Evolutionary conservation across 2,329 filamentous ascomycete genomes (phyloP), one percentile per base, ranked within the genome.

Genomic region (Metarhizium robertsii): DNA sequence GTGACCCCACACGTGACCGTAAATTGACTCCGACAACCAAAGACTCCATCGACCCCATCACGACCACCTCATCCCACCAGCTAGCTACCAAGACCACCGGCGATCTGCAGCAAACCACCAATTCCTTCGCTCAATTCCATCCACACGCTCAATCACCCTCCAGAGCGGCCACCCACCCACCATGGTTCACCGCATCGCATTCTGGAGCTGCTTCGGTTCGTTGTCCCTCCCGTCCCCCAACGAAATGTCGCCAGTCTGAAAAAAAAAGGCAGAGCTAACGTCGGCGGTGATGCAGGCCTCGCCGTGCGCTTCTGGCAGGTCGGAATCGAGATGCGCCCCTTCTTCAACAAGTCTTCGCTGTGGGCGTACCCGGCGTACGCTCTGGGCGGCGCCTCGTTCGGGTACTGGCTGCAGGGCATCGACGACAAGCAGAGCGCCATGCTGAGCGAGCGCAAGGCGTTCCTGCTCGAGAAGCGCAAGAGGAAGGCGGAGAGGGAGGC

Each of bases 251-350:
- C 25, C 43, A 25, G 8, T 5, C n/a, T 18, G 4, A 3, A 20
- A 16, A 46, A n/a, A 13, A 18, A 16, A 16, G 1, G 14, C 11
- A 16, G 18, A 6, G 50, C 43, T 52, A 14, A 40, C 18, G 16
- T 36, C 10, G 6, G 16, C 1, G 14, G 5, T 7, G 5, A 32
- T 52, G 57, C 65, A 99, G 94, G 94, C 79, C 76, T 96, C 66
- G 91, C 88, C 69, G 87, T 92, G 69, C 89, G 92, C 66, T 83
- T 94, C 74, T 96, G 92, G 90, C 94, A 97, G 75, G 86, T 99
- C 71, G 94, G 92, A 68, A 94, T 99, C 71, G 91, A 99, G 78
- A 96, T 95, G 91, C 90, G 92, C 60, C 94, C 92, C 53, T 86
- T 96, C 73, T 90, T 97, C 81, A 86, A 87, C 75, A 84, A 80